Base-by-base conservation (phyloP, 2,329 filamentous ascomycete genomes). In the Rutstroemia sydowiana region DNA sequence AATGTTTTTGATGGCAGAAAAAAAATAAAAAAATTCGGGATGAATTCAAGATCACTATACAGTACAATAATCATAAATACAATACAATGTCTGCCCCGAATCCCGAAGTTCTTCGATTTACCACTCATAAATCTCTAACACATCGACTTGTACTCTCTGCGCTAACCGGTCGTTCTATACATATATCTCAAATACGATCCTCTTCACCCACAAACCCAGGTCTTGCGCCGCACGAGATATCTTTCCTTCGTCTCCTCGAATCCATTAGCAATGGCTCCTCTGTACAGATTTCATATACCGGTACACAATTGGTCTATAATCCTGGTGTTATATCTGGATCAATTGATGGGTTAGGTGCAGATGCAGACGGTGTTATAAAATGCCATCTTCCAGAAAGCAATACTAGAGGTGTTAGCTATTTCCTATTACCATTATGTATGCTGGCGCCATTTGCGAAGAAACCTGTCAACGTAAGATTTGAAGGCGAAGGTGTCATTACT, bases 241-340 rank as follows among this genome's bases (percentile, higher is more conserved):
- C 93, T 43, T 92, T 98, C 70, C 79, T 98, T 30, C 91, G 93
- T 52, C 86, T 98, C 16, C 84, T 98, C 65, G 93, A 97, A 70
- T 80, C 88, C 60, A 78, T 98, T 63, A 98, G 93, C 65, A 98
- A 98, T 75, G 93, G 93, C 71, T 88, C 87, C 53, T 84, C 87
- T 51, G 89, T 97, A 72, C 91, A 96, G 65, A 95, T 98, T 61
- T 95, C 90, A 10, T 93, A 95, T 72, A 96, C 90, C 1, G 93
- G 93, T 66, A 97, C 93, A 0, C 91, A 89, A 1, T 80, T 98
- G 51, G 85, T 91, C 34, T 98, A 95, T 72, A 86, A 88, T 59
- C 93, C 93, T 0, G 93, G 93, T 32, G 75, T 98, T 37, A 95
- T 98, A 63, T 93, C 89, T 0, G 93, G 93, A 56, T 86, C 84